These are phyloP conservation scores for Saccharomyces mikatae DNA, from an alignment of 805 yeast species.

Conservation along the genomic window DNA sequence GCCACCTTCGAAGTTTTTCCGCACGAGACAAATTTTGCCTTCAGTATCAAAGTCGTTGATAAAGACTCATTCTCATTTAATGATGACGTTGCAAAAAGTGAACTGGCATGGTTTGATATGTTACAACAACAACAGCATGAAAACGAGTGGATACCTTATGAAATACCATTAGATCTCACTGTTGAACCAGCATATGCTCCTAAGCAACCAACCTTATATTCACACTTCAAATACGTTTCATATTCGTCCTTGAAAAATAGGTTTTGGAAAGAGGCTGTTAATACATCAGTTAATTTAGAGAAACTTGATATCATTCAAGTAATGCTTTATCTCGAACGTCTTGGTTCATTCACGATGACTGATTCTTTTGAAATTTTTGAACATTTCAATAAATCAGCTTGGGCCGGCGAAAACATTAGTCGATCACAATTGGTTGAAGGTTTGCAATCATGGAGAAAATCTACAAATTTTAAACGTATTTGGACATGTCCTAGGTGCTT, in stretches of 20 bases:
- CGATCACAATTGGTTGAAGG: slow-evolving; percentile 39
- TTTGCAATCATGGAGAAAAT: slow-evolving; percentile 35
- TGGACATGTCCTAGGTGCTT: slow-evolving; percentile 77
- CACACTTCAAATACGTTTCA: slow-evolving; percentile 59
- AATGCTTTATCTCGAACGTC: slow-evolving; percentile 47
- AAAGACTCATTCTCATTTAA: slow-evolving; percentile 77
- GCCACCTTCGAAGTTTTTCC: slow-evolving; percentile 69
- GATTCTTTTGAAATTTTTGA: slow-evolving; percentile 49
- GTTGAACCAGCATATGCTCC: slow-evolving; percentile 6
- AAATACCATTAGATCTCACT: slow-evolving; percentile 32
- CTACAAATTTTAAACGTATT: slow-evolving; percentile 37
- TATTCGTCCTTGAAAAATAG: slow-evolving; percentile 56
- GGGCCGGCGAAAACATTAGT: slow-evolving; percentile 47
- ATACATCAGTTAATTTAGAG: slow-evolving; percentile 38
- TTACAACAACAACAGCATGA: slow-evolving; percentile 23
- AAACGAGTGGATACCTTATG: slow-evolving; percentile 22
- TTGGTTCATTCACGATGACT: slow-evolving; percentile 42
- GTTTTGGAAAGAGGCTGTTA: slow-evolving; percentile 58
- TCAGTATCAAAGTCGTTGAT: slow-evolving; percentile 71
- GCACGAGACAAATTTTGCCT: slow-evolving; percentile 55
- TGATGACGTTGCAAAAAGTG: slow-evolving; percentile 67
- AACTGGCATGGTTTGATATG: slow-evolving; percentile 48
- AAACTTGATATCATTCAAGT: slow-evolving; percentile 45
- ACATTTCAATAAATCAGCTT: slow-evolving; percentile 36
- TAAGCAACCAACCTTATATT: slow-evolving; percentile 41